Evolutionary conservation across 108 stramenopile genomes (phyloP), one percentile per base, ranked within the genome.

Genomic region (Schizochytrium sp.): DNA sequence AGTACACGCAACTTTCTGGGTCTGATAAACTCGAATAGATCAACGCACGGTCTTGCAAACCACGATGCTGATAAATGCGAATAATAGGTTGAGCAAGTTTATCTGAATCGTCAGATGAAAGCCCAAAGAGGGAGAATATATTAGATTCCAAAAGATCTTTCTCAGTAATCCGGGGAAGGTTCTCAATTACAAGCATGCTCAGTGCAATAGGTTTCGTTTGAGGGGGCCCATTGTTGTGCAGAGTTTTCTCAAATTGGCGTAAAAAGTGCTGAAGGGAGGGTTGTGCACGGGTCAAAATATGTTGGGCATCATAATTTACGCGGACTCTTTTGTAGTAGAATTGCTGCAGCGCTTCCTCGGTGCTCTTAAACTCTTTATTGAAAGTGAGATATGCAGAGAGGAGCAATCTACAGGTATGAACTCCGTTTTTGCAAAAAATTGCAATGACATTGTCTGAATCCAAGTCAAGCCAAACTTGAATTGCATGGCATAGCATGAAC

Each of bases 281-380:
- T 40, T 83, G 76, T 1, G 76, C 53, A 10, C 47, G 76, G 28
- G 40, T 55, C 38, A 83, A 53, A 28, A 83, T 83, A 28, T 83
- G 10, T 10, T 55, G 76, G 47, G 76, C 76, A 5, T 83, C 76
- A 50, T 55, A 83, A 53, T 83, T 55, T 47, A 83, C 50, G 8
- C 76, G 76, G 50, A 83, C 50, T 13, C 76, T 47, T 28, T 50
- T 83, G 47, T 83, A 55, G 47, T 83, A 83, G 47, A 83, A 83
- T 5, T 49, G 50, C 2, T 7, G 50, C 50, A 83, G 50, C 12
- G 76, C 76, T 53, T 46, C 10, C 12, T 83, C 15, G 5, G 76
- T 83, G 76, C 10, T 5, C 45, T 17, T n/a, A 28, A 42, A 56
- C 53, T 83, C 40, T n/a, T 53, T 53, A 28, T 19, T 42, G 47